Conservation (phyloP, 2,329 filamentous ascomycete species). For the Eutypella sp. region DNA sequence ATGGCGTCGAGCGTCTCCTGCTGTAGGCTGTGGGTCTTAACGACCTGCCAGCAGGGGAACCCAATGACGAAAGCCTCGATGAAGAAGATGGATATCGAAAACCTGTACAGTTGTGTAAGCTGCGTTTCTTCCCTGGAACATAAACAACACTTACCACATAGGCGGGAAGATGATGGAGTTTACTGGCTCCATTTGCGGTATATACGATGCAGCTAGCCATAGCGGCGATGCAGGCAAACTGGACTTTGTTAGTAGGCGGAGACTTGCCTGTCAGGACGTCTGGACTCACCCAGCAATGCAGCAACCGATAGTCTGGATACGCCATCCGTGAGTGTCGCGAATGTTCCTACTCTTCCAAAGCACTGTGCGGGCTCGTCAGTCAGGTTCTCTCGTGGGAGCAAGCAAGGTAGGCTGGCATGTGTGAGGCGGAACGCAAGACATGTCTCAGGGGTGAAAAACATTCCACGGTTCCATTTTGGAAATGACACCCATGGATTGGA, state of each 20-base stretch:
- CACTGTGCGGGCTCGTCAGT: slow-evolving; percentile 20
- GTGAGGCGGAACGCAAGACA: neutral
- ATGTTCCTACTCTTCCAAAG: slow-evolving; percentile 58
- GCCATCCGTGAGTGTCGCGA: slow-evolving; percentile 62
- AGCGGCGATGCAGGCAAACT: slow-evolving; percentile 62
- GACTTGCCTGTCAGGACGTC: neutral
- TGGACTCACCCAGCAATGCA: slow-evolving; percentile 38
- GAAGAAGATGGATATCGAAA: slow-evolving; percentile 55
- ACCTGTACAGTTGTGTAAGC: slow-evolving; percentile 31
- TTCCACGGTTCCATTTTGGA: neutral
- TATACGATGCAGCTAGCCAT: slow-evolving; percentile 58
- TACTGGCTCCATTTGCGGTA: slow-evolving; percentile 44
- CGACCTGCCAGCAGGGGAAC: slow-evolving; percentile 56
- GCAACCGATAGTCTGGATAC: slow-evolving; percentile 55
- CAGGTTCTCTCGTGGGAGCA: neutral
- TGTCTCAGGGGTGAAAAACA: neutral
- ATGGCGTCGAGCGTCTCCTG: slow-evolving; percentile 46
- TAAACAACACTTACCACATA: slow-evolving; percentile 47
- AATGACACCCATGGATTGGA: no score
- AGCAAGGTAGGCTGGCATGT: neutral
- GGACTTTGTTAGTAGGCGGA: slow-evolving; percentile 1
- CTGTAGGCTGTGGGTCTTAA: slow-evolving; percentile 38
- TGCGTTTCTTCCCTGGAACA: neutral
- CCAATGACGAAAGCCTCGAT: slow-evolving; percentile 62
- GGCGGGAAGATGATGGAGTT: slow-evolving; percentile 55